Conservation (phyloP, 2,329 filamentous ascomycete species). For the Periconia macrospinosa region DNA sequence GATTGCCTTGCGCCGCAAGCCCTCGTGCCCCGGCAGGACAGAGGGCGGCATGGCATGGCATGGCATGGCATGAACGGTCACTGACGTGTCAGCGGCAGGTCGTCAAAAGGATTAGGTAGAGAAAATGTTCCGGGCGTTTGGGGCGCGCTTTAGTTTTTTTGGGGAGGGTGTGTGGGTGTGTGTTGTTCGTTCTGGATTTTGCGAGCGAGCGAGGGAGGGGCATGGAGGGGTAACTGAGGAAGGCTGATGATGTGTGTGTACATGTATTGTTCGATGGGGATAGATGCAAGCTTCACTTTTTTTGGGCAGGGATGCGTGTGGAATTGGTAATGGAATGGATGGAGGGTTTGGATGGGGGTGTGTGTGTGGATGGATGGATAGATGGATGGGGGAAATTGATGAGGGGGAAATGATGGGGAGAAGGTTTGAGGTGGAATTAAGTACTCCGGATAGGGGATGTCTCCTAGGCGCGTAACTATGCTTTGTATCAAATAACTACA, state of each 20-base stretch:
- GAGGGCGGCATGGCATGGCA: no score
- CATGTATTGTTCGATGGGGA: neutral
- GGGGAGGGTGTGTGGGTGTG: conserved; percentile 1
- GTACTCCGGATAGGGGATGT: no score
- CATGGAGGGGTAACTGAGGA: conserved; percentile 21
- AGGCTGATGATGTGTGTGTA: no score
- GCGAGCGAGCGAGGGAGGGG: conserved; percentile 28
- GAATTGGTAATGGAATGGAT: neutral
- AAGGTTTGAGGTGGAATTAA: neutral
- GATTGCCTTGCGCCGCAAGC: no score
- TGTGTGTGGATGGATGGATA: neutral
- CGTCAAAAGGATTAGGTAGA: no score
- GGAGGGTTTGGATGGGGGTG: neutral
- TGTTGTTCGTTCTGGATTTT: conserved; percentile 8
- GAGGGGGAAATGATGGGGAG: neutral
- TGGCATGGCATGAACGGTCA: no score
- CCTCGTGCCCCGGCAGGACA: no score
- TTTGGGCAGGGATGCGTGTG: conserved; percentile 13
- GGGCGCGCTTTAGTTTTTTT: no score
- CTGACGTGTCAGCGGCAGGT: no score
- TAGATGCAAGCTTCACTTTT: conserved; percentile 25
- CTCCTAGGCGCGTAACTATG: no score
- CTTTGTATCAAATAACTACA: no score
- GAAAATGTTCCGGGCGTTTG: no score
- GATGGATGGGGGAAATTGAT: neutral